A percentile compares a stretch with the other conserved stretches of the same genome.
Evolutionary conservation across 1,284 basidiomycete species (phyloP).

Genomic region (Peniophora sp.): DNA sequence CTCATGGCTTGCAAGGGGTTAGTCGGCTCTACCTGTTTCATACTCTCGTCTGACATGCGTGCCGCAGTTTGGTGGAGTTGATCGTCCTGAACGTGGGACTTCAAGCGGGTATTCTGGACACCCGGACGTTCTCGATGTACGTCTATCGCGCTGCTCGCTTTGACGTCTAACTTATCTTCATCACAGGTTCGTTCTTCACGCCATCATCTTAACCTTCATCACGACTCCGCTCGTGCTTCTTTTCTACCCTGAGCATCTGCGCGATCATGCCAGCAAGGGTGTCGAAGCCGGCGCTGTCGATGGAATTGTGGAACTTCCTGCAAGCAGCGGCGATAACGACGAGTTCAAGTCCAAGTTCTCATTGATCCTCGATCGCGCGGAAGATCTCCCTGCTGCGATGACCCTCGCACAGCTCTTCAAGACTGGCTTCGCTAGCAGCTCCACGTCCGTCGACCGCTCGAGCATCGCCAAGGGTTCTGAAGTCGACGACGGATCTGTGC

Average conservation of each 20-base stretch:
- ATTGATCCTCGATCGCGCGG: slow-evolving; percentile 80
- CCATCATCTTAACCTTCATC: slow-evolving; percentile 77
- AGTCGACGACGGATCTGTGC: slow-evolving; percentile 1
- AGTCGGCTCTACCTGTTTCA: slow-evolving; percentile 14
- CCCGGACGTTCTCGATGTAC: slow-evolving; percentile 67
- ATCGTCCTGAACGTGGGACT: slow-evolving; percentile 93
- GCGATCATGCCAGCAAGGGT: slow-evolving; percentile 15
- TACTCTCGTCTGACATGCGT: neutral
- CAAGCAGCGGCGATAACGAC: slow-evolving; percentile 7
- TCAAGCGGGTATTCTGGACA: slow-evolving; percentile 70
- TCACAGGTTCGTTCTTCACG: slow-evolving; percentile 76
- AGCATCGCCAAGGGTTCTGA: slow-evolving; percentile 14
- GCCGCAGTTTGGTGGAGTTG: slow-evolving; percentile 67
- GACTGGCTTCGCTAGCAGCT: slow-evolving; percentile 11
- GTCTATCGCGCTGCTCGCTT: neutral
- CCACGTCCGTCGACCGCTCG: slow-evolving; percentile 4
- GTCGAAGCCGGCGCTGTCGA: slow-evolving; percentile 15
- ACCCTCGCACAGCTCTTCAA: slow-evolving; percentile 55
- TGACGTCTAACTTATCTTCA: neutral
- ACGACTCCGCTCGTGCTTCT: slow-evolving; percentile 77
- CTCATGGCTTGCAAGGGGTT: slow-evolving; percentile 94
- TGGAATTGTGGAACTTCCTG: slow-evolving; percentile 1
- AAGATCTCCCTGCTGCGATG: slow-evolving; percentile 73
- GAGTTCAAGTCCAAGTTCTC: slow-evolving; percentile 54
- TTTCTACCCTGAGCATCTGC: slow-evolving; percentile 65